Evolutionary conservation across 495 filamentous ascomycete genomes (phyloP), one percentile per base, ranked within the genome.

Genomic region (Hypoxylon cercidicola): DNA sequence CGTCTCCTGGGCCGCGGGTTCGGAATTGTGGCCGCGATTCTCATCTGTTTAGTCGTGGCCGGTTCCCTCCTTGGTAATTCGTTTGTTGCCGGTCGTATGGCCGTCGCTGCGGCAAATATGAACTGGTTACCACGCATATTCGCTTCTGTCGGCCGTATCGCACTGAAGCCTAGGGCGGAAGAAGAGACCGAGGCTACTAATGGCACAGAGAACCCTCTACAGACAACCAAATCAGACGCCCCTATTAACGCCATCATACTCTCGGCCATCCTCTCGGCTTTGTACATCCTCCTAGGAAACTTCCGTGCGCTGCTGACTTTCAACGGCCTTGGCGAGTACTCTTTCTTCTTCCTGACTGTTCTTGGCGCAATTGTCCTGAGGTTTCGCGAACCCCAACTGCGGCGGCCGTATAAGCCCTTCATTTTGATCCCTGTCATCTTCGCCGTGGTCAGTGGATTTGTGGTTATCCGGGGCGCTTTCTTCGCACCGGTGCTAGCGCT

Each of bases 281-380:
- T 84, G 7, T 87, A 86, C 64, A 85, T 86, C 34, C 70, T 85
- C 15, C 67, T 86, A 3, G 85, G 84, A 2, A 86, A 75, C 63
- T 86, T 87, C 75, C 78, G 83, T 4, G 78, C 79, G 0, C 74
- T 87, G 2, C 66, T 87, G 7, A 86, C 82, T 2, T 84, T 86
- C 68, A 84, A 83, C 60, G 84, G 85, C 0, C 69, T 87, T 3
- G 82, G 78, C 10, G 85, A 86, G 66, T 86, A 83, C 58, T 75
- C 79, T 0, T 85, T 87, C 70, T 87, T 86, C 75, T 84, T 85
- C 62, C 70, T 87, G 5, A 84, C 82, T 2, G 82, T 85, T 3
- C 55, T 85, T 1, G 84, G 82, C 1, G 79, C 77, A 11, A 74
- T 87, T 11, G 60, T 84, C 6, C 69, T 87, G 25, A 73, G 84